These are phyloP conservation scores for Diutina ranongensis DNA, from an alignment of 1,139 yeast species.

Conservation along the genomic window DNA sequence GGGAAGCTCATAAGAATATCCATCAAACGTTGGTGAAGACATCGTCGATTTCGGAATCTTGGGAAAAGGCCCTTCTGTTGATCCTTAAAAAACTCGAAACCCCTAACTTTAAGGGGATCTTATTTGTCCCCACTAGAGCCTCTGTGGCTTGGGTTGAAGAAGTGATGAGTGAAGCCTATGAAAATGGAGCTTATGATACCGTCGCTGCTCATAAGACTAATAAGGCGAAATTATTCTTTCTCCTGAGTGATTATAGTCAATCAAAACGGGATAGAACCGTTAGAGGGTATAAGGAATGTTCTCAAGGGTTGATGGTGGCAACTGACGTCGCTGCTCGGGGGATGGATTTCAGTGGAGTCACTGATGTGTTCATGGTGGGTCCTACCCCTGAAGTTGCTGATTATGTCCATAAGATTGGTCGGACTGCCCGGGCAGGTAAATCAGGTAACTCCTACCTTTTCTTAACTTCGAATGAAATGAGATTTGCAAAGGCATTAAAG, in stretches of 20 bases:
- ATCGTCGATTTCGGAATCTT: conserved; percentile 34
- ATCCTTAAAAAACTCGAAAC: conserved; percentile 19
- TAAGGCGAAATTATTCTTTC: conserved; percentile 16
- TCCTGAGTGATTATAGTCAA: conserved; percentile 72
- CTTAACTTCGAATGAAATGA: conserved; percentile 34
- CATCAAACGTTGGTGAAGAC: conserved; percentile 52
- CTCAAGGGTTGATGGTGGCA: conserved; percentile 54
- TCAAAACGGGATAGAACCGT: conserved; percentile 49
- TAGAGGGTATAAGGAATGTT: conserved; percentile 37
- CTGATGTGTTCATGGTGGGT: conserved; percentile 72
- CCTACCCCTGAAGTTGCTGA: conserved; percentile 65
- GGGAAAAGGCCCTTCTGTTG: conserved; percentile 42
- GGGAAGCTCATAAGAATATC: conserved; percentile 67
- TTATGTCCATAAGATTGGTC: conserved; percentile 87
- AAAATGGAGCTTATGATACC: conserved; percentile 12
- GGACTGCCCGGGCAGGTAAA: conserved; percentile 92
- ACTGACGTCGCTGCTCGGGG: conserved; percentile 97
- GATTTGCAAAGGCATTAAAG: conserved; percentile 33
- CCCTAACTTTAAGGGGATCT: conserved; percentile 56
- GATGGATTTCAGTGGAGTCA: conserved; percentile 80
- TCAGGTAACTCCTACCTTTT: conserved; percentile 56
- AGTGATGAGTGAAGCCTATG: conserved; percentile 14
- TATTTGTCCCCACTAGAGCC: conserved; percentile 71
- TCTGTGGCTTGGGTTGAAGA: conserved; percentile 47
- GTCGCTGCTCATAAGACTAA: conserved; percentile 6